Percentiles rank a stretch among this genome's conserved stretches.
Evolutionary conservation across 1,139 yeast species (phyloP).

Genomic region (Candida albicans): DNA sequence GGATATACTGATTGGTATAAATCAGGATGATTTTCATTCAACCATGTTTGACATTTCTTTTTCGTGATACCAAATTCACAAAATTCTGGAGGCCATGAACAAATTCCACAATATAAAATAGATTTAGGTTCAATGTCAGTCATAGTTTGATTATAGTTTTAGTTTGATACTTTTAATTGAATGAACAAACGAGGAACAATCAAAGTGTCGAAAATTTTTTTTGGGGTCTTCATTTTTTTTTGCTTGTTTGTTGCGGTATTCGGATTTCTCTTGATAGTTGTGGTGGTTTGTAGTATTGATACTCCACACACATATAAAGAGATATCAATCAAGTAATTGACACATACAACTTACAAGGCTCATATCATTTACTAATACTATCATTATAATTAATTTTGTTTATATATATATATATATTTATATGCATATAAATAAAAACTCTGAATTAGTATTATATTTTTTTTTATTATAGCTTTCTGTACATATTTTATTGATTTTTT

Average conservation of each 20-base stretch:
- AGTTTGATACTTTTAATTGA: neutral
- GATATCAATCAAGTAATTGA: too few species aligned
- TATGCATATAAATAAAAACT: too few species aligned
- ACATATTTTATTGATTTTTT: neutral
- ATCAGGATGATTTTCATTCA: slow-evolving; percentile 57
- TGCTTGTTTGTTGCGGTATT: neutral
- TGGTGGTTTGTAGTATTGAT: too few species aligned
- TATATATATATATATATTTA: too few species aligned
- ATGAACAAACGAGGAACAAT: neutral
- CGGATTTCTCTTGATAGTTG: too few species aligned
- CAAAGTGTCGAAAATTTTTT: slow-evolving; percentile 1
- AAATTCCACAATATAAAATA: slow-evolving; percentile 75
- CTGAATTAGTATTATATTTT: too few species aligned
- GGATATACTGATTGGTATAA: slow-evolving; percentile 34
- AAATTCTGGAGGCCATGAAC: slow-evolving; percentile 88
- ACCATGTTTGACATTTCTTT: slow-evolving; percentile 85
- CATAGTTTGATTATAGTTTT: neutral
- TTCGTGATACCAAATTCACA: slow-evolving; percentile 89
- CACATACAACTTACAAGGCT: too few species aligned
- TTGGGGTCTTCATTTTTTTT: neutral
- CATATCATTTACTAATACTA: too few species aligned
- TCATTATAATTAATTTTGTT: too few species aligned
- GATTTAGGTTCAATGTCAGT: slow-evolving; percentile 32
- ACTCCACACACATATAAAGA: too few species aligned
- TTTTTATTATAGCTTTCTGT: too few species aligned